A percentile compares a stretch with the other conserved stretches of the same genome.
These are phyloP conservation scores for Aspergillus baeticus DNA, from an alignment of 495 filamentous ascomycete species.

Conservation along the genomic window DNA sequence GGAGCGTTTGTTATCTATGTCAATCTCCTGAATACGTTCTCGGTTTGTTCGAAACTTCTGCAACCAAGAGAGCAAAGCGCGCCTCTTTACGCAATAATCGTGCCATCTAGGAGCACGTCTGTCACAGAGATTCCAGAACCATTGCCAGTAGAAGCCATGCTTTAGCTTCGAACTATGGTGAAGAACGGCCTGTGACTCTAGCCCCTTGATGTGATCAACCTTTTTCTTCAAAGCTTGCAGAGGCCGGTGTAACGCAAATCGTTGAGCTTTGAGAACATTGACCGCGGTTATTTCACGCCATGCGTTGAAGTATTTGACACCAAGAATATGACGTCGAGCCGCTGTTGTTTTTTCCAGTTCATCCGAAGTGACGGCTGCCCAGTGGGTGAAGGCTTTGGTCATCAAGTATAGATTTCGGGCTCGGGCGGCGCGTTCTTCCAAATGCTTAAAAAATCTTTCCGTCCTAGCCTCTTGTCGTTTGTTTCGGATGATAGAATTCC, in stretches of 20 bases:
- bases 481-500: constrained; percentile 50
- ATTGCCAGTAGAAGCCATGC: constrained; percentile 49
- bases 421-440: constrained; percentile 59
- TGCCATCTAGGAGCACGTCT: constrained; percentile 54
- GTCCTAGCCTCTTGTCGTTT: constrained; percentile 50
- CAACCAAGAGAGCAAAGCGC: constrained; percentile 46
- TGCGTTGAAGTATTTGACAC: constrained; percentile 71
- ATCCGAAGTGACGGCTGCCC: constrained; percentile 63
- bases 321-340: constrained; percentile 66
- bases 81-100: constrained; percentile 46
- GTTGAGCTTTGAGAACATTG: constrained; percentile 65
- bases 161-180: constrained; percentile 44
- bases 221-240: constrained; percentile 55
- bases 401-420: constrained; percentile 66
- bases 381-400: constrained; percentile 72
- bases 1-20: constrained; percentile 26
- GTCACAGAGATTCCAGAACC: constrained; percentile 56
- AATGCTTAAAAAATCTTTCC: constrained; percentile 59
- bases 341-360: constrained; percentile 56
- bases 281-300: constrained; percentile 74
- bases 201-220: constrained; percentile 28
- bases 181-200: constrained; percentile 40
- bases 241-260: constrained; percentile 58
- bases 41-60: constrained; percentile 42
- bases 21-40: constrained; percentile 43